Conservation (phyloP, 2,329 filamentous ascomycete genomes). For the Colletotrichum euphorbiae region DNA sequence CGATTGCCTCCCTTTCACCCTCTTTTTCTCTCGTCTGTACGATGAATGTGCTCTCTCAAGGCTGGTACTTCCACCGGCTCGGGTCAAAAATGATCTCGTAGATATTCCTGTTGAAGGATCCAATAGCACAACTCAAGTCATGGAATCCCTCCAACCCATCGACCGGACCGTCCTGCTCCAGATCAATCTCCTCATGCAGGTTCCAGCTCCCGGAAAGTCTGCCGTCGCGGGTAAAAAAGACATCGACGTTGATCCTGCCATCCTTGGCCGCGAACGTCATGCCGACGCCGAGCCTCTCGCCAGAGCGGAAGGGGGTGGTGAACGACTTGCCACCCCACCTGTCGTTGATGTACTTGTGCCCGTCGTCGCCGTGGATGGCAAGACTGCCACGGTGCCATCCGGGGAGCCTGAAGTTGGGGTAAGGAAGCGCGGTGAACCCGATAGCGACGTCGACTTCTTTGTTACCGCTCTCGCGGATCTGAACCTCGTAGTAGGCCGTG, state of each 20-base stretch:
- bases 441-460: conserved; percentile 68
- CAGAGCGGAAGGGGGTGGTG: conserved; percentile 69
- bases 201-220: conserved; percentile 72
- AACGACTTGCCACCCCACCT: conserved; percentile 79
- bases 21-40: background rate
- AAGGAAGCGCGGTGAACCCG: conserved; percentile 79
- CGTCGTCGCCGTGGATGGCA: conserved; percentile 85
- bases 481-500: conserved; percentile 80
- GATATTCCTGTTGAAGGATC: conserved; percentile 74
- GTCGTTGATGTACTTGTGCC: conserved; percentile 80
- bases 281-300: conserved; percentile 78
- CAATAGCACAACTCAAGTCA: conserved; percentile 78
- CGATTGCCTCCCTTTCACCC: background rate
- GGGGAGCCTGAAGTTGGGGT: conserved; percentile 80
- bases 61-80: conserved; percentile 66
- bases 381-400: conserved; percentile 84
- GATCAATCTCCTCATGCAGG: conserved; percentile 79
- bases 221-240: conserved; percentile 80
- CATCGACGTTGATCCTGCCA: conserved; percentile 60
- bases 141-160: conserved; percentile 76
- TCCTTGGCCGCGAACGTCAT: conserved; percentile 67
- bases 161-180: conserved; percentile 69
- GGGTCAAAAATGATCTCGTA: conserved; percentile 76
- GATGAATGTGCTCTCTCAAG: background rate
- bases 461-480: conserved; percentile 59